Evolutionary conservation across 768 basidiomycete species (phyloP).

Genomic region (Psilocybe azurescens): DNA sequence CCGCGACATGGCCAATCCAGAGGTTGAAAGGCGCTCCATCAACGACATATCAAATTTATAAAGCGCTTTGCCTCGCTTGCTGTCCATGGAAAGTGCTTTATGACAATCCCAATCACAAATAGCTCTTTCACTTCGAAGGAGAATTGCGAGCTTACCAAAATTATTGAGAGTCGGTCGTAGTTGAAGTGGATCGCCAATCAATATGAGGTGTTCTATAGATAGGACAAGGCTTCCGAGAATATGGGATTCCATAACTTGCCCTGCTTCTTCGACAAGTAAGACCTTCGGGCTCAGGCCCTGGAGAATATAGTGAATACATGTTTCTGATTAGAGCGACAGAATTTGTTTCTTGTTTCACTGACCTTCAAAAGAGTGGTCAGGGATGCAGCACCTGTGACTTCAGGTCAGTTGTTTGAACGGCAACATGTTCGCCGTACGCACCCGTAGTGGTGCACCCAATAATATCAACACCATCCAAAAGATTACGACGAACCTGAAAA

Average conservation of each 20-base stretch:
- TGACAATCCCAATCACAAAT: conserved; percentile 28
- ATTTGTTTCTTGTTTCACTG: background rate
- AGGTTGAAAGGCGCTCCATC: conserved; percentile 72
- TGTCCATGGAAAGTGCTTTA: conserved; percentile 69
- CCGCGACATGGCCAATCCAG: conserved; percentile 67
- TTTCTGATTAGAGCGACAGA: background rate
- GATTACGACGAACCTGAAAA: conserved; percentile 54
- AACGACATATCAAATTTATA: conserved; percentile 76
- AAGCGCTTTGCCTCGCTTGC: conserved; percentile 50
- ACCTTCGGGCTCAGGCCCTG: conserved; percentile 68
- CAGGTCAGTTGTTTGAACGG: background rate
- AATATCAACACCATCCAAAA: conserved; percentile 61
- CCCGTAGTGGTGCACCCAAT: conserved; percentile 83
- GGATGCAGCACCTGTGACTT: conserved; percentile 6
- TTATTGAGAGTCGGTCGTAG: conserved; percentile 72
- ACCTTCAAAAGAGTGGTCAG: conserved; percentile 10
- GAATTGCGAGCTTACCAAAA: conserved; percentile 47
- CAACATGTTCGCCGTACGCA: conserved; percentile 23
- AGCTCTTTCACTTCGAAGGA: background rate
- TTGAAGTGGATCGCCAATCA: conserved; percentile 83
- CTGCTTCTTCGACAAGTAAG: conserved; percentile 80
- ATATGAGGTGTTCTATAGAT: conserved; percentile 73
- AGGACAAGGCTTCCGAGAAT: conserved; percentile 67
- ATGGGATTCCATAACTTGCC: conserved; percentile 83
- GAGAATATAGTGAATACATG: background rate